Base-by-base conservation (phyloP, 495 filamentous ascomycete genomes). In the Xylaria longipes region DNA sequence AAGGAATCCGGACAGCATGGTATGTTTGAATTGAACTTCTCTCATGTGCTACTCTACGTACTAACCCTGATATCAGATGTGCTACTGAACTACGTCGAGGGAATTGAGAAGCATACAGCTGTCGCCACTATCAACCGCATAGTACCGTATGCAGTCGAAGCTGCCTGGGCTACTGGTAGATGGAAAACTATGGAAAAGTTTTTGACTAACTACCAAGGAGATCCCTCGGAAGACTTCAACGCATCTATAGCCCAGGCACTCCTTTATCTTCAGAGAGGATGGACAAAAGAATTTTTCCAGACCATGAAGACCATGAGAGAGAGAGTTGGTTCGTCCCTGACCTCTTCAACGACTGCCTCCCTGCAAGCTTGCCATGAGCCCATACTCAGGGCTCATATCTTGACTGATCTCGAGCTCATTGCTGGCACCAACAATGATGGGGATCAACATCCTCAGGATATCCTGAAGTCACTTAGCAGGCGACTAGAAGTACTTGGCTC, bases 1-100 rank as follows among this genome's bases (percentile, higher is more conserved):
- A 95, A 93, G 76, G 93, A 97, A 80, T 95, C 94, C 41, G 94
- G 94, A 14, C 94, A 97, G 77, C 90, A 97, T 82, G 93, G 92
- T 93, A 84, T 79, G 82, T 66, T 66, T 22, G n/a, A 5, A n/a
- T 35, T 65, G 2, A 35, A 62, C 17, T 50, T 20, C 12, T 14
- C 62, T 43, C n/a, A n/a, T n/a, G 54, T 61, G 14, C 17, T 15
- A 17, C 17, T 15, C 0, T 65, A 56, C 2, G 37, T 67, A 65
- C 78, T 73, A 80, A 77, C 72, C 25, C 20, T 71, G 71, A 50
- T 54, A 74, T 12, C 72, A 94, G 92, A 97, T 81, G 91, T 93
- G 22, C 87, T 97, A 33, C 83, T 97, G 33, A 96, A 92, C 71
- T 92, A 93, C 71, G 90, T 94, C 61, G 94, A 97, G 73, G 88